Base-by-base conservation (phyloP, 805 yeast genomes). In the Kluyveromyces aestuarii region DNA sequence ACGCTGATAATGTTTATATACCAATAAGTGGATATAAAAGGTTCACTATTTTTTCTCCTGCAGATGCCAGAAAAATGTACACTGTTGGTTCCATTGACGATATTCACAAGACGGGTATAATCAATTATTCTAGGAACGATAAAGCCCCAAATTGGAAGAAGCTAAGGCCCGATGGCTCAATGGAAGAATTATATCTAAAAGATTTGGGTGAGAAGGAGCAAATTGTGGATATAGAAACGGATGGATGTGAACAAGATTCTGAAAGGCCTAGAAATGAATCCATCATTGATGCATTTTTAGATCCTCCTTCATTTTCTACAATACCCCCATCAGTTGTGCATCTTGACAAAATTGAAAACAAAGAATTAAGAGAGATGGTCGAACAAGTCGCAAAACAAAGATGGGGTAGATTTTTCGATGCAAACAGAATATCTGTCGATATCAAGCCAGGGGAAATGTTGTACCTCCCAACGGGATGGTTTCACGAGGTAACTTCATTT, bases 401-500 rank as follows among this genome's bases (percentile, higher is more conserved):
- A 30, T 83, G 75, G 63, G 84, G 85, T 0, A 69, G 72, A 1
- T 69, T 81, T 45, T 58, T 72, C 39, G 51, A 64, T 1, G 68
- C 79, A 1, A 62, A 68, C 17, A 69, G 71, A 42, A 58, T 73
- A 14, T 68, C 72, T 16, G 79, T 80, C 1, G 68, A 74, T 59
- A 54, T 84, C 27, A 58, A 72, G 27, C 80, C 82, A 0, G 88
- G 88, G 0, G 80, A 83, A 44, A 78, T 82, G 81, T 61, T 84
- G 19, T 84, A 77, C 58, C 60, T 84, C 25, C 91, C 91, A 0
- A 76, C 85, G 1, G 89, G 91, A 2, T 84, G 90, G 90, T 84
- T 84, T 57, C 91, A 84, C 60, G 91, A 84, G 61, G 91, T 84
- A 2, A 76, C 86, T 1, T 81, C 87, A 9, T 81, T 70, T 60